Percentiles rank a stretch among this genome's conserved stretches.
phyloP scores from a whole-genome alignment of 768 basidiomycete genomes.

The Kwoniella sp. region DNA sequence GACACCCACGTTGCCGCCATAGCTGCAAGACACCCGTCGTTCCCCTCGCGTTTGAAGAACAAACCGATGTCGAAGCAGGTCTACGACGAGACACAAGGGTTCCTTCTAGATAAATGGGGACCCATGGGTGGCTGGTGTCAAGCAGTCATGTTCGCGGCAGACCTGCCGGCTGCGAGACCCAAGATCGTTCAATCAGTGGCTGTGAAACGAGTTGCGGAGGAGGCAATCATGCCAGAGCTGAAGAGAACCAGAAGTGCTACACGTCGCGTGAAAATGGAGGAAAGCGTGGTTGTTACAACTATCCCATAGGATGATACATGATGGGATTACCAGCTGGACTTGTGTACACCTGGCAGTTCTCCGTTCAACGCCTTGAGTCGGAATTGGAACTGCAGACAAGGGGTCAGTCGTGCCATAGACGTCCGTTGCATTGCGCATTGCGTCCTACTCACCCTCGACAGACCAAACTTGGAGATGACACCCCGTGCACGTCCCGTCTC shows the following conservation, averaged over 20 bases:
- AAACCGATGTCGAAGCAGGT: constrained; percentile 46
- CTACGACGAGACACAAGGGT: constrained; percentile 44
- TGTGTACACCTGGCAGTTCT: constrained; percentile 79
- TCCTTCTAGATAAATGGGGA: constrained; percentile 43
- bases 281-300: background rate
- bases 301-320: constrained; percentile 47
- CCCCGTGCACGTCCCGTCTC: constrained; percentile 83
- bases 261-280: background rate
- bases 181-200: background rate
- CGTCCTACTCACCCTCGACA: constrained; percentile 63
- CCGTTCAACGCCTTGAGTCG: constrained; percentile 74
- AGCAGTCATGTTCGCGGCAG: constrained; percentile 50
- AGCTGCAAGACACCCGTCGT: constrained; percentile 54
- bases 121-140: constrained; percentile 48
- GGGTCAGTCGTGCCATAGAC: background rate
- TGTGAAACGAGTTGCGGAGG: background rate
- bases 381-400: constrained; percentile 72
- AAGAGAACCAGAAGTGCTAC: constrained; percentile 18
- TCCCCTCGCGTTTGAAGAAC: constrained; percentile 37
- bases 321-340: constrained; percentile 74
- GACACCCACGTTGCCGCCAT: constrained; percentile 95
- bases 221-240: background rate
- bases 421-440: background rate
- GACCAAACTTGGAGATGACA: constrained; percentile 78
- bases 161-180: constrained; percentile 23